A percentile compares a stretch with the other conserved stretches of the same genome.
phyloP scores from a whole-genome alignment of 495 filamentous ascomycete species.

The Aspergillus ellipticus region DNA sequence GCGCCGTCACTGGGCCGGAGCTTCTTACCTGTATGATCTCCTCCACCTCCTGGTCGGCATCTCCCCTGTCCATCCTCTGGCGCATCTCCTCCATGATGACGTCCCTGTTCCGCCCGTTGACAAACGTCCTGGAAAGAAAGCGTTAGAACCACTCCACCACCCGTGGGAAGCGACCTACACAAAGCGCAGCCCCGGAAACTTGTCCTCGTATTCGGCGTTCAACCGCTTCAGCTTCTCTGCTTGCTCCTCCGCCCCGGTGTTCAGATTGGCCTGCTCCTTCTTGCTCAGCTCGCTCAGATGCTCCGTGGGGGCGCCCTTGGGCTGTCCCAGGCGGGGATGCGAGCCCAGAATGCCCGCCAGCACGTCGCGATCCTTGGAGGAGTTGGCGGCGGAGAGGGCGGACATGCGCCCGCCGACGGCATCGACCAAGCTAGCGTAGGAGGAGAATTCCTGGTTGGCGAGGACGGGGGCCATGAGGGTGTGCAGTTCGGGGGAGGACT shows the following conservation, averaged over 20 bases:
- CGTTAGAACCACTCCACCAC: neutral
- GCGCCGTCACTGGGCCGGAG: constrained; percentile 14
- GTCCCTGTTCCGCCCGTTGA: constrained; percentile 71
- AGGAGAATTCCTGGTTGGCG: constrained; percentile 57
- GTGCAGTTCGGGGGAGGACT: constrained; percentile 74
- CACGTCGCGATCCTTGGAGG: constrained; percentile 48
- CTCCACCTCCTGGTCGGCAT: constrained; percentile 62
- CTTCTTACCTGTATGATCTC: constrained; percentile 69
- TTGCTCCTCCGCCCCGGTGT: constrained; percentile 52
- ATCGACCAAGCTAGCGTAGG: constrained; percentile 57
- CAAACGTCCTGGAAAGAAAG: constrained; percentile 61
- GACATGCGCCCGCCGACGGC: constrained; percentile 53
- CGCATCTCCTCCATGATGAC: constrained; percentile 85
- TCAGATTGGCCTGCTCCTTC: constrained; percentile 75
- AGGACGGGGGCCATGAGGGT: constrained; percentile 64
- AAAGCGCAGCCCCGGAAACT: constrained; percentile 82
- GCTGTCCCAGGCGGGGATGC: constrained; percentile 81
- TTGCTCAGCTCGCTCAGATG: constrained; percentile 64
- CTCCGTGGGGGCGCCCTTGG: constrained; percentile 53
- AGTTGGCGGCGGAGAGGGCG: constrained; percentile 45
- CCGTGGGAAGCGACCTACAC: constrained; percentile 54
- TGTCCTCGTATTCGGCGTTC: constrained; percentile 78
- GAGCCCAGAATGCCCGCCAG: constrained; percentile 73
- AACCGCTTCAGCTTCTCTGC: constrained; percentile 43
- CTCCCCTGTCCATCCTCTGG: constrained; percentile 63